Base-by-base conservation (phyloP, 2,329 filamentous ascomycete genomes). In the Samsoniella hepiali region DNA sequence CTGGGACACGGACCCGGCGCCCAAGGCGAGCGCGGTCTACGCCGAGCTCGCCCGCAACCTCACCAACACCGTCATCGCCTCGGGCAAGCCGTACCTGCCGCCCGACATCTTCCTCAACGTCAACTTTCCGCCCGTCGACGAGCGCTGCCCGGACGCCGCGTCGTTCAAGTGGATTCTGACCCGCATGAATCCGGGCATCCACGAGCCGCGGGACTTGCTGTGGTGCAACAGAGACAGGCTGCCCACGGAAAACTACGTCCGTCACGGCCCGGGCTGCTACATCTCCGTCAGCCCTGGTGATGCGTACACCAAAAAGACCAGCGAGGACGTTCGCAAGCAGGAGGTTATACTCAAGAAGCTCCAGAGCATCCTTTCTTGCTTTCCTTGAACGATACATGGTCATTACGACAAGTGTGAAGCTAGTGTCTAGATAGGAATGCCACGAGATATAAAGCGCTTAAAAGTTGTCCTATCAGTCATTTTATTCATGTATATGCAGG, bases 81-180 rank as follows among this genome's bases (percentile, higher is more conserved):
- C 82, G 0, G 86, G 86, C 45, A 78, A 78, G 45, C 88, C 89
- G 0, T 90, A 88, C 69, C 78, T 91, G 3, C 88, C 88, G 0
- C 69, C 76, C 0, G 79, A 82, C 53, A 79, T 84, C 42, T 90
- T 81, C 72, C 79, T 91, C 38, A 91, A 91, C 67, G 87, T 91
- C 68, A 91, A 91, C 75, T 89, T 89, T 69, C 85, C 85, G 5
- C 73, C 78, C 63, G 81, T 84, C 1, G 74, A 71, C 2, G 78
- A 72, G 0, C 72, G 73, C 58, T 91, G 88, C 75, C 79, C 76
- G 13, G 75, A 77, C 29, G 72, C 81, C 0, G 75, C 75, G 36
- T 75, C 87, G 61, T 89, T 89, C 78, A 80, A 81, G 68, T 91
- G 84, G 73, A 83, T 91, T 5, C 75, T 91, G 38, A 86, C 79